These are phyloP conservation scores for Fusarium compactum DNA, from an alignment of 2,329 filamentous ascomycete species.

Conservation along the genomic window DNA sequence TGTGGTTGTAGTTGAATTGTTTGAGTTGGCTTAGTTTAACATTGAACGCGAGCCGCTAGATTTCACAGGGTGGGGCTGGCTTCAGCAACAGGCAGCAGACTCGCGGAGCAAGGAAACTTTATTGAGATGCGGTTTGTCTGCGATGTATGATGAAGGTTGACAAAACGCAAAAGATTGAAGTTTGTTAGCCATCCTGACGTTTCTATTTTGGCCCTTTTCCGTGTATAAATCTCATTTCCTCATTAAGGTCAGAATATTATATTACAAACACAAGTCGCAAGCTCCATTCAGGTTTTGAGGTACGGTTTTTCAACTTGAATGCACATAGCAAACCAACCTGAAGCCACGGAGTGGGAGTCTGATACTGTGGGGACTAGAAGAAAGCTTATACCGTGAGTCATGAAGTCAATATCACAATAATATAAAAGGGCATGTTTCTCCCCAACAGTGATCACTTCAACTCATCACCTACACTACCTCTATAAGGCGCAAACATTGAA, in stretches of 20 bases:
- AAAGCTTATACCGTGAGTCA: not conserved
- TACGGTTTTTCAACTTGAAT: not conserved
- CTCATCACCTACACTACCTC: not conserved
- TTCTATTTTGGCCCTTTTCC: too few relatives aligned
- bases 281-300: too few relatives aligned
- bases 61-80: conserved; percentile 2
- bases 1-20: conserved; percentile 15
- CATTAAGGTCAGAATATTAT: not conserved
- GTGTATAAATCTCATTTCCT: not conserved
- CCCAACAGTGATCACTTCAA: not conserved
- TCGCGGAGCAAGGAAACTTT: not conserved
- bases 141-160: not conserved
- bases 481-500: not conserved
- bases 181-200: fast-evolving
- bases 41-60: not conserved
- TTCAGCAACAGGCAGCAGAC: not conserved
- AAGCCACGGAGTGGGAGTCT: not conserved
- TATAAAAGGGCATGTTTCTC: not conserved
- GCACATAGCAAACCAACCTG: fast-evolving
- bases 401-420: not conserved
- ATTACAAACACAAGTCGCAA: not conserved
- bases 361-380: fast-evolving
- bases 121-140: not conserved
- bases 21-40: conserved; percentile 5
- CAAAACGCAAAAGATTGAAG: fast-evolving